These are phyloP conservation scores for Combretum micranthum DNA, from an alignment of 345 rosid genomes.

Conservation along the genomic window DNA sequence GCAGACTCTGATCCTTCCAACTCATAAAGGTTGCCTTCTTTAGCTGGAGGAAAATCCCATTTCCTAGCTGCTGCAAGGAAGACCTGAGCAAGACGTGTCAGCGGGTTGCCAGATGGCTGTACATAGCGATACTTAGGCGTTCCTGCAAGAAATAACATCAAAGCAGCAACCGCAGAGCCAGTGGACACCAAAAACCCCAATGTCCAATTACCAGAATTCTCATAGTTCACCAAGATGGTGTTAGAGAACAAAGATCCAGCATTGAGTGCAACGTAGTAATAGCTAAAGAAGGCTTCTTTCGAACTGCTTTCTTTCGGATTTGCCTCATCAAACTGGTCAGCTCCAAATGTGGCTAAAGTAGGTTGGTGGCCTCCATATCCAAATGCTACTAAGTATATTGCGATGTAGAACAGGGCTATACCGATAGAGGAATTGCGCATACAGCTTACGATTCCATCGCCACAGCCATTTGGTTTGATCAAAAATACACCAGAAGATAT, in stretches of 20 bases:
- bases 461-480: conserved; percentile 33
- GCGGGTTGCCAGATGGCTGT: conserved; percentile 36
- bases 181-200: conserved; percentile 31
- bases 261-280: conserved; percentile 45
- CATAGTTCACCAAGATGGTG: conserved; percentile 37
- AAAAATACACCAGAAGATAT: conserved; percentile 22
- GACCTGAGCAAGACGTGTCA: conserved; percentile 40
- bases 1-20: conserved; percentile 37
- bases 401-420: conserved; percentile 21
- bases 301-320: conserved; percentile 16
- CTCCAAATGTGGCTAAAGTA: conserved; percentile 41
- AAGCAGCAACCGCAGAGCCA: conserved; percentile 25
- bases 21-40: conserved; percentile 26
- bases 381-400: conserved; percentile 35
- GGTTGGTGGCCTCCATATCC: conserved; percentile 55
- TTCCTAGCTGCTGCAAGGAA: conserved; percentile 29
- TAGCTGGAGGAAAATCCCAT: conserved; percentile 21
- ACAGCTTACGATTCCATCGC: conserved; percentile 26
- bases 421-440: conserved; percentile 15
- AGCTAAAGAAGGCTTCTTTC: conserved; percentile 35
- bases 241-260: conserved; percentile 41
- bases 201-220: conserved; percentile 39
- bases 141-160: conserved; percentile 23
- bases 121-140: conserved; percentile 21
- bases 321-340: conserved; percentile 42